Percentiles rank a stretch among this genome's conserved stretches.
Evolutionary conservation across 2,329 filamentous ascomycete genomes (phyloP).

Genomic region (Zasmidium citrigriseum): DNA sequence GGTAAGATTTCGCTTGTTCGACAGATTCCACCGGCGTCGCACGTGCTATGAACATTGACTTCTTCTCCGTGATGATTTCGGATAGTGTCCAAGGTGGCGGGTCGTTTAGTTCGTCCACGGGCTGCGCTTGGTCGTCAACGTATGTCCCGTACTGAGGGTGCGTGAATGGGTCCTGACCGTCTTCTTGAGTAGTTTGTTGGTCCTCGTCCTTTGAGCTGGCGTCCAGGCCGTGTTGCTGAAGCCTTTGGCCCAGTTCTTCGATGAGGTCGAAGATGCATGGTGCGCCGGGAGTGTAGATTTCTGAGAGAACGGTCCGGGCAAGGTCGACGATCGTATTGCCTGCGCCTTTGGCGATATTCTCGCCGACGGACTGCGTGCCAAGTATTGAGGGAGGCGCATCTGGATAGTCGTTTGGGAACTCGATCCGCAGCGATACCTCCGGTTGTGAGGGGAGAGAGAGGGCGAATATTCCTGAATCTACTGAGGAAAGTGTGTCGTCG

Average conservation of each 20-base stretch:
- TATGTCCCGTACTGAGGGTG: constrained; percentile 6
- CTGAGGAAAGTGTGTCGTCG: constrained; percentile 57
- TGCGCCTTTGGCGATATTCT: constrained; percentile 65
- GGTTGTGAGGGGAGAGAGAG: constrained; percentile 68
- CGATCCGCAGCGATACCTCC: constrained; percentile 56
- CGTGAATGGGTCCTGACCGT: constrained; percentile 30
- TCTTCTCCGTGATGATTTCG: constrained; percentile 73
- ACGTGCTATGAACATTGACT: constrained; percentile 84
- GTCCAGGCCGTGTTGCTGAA: constrained; percentile 36
- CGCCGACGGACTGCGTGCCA: constrained; percentile 76
- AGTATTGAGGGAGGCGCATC: constrained; percentile 70
- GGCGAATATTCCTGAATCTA: constrained; percentile 49
- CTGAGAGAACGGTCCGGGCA: constrained; percentile 65
- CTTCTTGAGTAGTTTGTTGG: constrained; percentile 32
- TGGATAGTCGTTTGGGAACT: constrained; percentile 75
- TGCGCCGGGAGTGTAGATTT: constrained; percentile 70
- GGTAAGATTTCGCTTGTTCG: constrained; percentile 67
- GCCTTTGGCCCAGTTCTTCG: constrained; percentile 53
- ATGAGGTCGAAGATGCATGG: constrained; percentile 93
- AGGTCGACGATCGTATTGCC: constrained; percentile 70
- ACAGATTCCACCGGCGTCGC: constrained; percentile 70
- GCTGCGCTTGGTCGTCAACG: constrained; percentile 35
- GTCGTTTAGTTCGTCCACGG: constrained; percentile 38
- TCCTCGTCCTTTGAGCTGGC: constrained; percentile 25
- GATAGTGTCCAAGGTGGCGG: constrained; percentile 72